phyloP scores from a whole-genome alignment of 495 filamentous ascomycete genomes.

The Penicillium silybi region DNA sequence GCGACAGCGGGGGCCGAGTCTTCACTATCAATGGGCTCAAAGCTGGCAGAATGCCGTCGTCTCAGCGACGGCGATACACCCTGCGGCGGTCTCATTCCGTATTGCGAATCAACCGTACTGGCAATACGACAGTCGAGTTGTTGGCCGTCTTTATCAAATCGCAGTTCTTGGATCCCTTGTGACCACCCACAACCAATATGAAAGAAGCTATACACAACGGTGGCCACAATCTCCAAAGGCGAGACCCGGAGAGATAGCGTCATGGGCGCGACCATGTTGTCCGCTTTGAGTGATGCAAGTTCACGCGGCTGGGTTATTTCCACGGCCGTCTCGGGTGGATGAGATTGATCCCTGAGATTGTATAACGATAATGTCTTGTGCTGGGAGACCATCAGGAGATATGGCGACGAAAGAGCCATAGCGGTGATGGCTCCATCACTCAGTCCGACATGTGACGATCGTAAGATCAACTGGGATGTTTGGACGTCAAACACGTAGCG shows the following conservation, averaged over 20 bases:
- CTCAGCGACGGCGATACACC: slow-evolving; percentile 33
- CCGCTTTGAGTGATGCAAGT: slow-evolving; percentile 76
- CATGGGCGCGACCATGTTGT: slow-evolving; percentile 73
- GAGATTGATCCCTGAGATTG: slow-evolving; percentile 40
- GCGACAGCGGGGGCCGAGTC: slow-evolving; percentile 8
- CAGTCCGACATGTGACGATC: slow-evolving; percentile 52
- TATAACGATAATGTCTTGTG: slow-evolving; percentile 73
- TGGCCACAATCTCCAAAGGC: slow-evolving; percentile 59
- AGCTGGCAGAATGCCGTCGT: slow-evolving; percentile 19
- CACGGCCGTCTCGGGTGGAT: slow-evolving; percentile 1
- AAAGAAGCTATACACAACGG: slow-evolving; percentile 72
- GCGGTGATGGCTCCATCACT: slow-evolving; percentile 65
- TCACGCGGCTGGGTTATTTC: slow-evolving; percentile 47
- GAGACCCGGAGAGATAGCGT: slow-evolving; percentile 71
- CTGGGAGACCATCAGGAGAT: slow-evolving; percentile 71
- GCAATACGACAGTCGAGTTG: slow-evolving; percentile 55
- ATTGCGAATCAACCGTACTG: slow-evolving; percentile 43
- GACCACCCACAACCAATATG: slow-evolving; percentile 70
- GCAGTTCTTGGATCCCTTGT: slow-evolving; percentile 83
- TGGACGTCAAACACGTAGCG: slow-evolving; percentile 57
- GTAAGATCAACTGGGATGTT: slow-evolving; percentile 37
- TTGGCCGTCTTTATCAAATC: slow-evolving; percentile 51
- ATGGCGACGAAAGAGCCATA: slow-evolving; percentile 71
- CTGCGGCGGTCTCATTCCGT: slow-evolving; percentile 34
- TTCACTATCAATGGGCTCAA: neutral